Evolutionary conservation across 352 stramenopile genomes (phyloP).

Genomic region (Phytophthora tubulina): DNA sequence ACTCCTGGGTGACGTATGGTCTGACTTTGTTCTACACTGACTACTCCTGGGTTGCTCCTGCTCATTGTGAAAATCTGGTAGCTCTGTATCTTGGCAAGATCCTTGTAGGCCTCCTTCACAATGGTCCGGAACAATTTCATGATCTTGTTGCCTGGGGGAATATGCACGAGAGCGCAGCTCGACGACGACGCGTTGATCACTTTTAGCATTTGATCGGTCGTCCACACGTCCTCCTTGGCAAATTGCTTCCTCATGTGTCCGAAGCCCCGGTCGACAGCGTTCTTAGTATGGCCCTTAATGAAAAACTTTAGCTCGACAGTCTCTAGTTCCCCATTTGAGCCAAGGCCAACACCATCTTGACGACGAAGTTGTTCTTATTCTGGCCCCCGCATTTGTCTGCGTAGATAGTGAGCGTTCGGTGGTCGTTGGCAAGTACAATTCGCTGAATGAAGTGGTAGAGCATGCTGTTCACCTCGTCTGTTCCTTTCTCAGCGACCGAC

Average conservation of each 20-base stretch:
- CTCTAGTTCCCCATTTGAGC: neutral
- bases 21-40: neutral
- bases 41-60: neutral
- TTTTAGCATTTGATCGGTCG: neutral
- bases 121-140: neutral
- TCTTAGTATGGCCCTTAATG: neutral
- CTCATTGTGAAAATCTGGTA: neutral
- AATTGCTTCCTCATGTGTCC: neutral
- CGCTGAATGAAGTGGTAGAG: constrained; percentile 16
- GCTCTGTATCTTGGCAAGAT: neutral
- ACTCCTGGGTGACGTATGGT: no score
- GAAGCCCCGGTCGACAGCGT: neutral
- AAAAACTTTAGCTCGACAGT: neutral
- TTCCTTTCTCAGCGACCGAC: constrained; percentile 5
- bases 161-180: neutral
- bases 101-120: neutral
- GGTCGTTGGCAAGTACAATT: neutral
- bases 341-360: no score
- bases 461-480: constrained; percentile 26
- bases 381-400: constrained; percentile 19
- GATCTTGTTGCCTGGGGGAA: neutral
- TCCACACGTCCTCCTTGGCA: neutral
- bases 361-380: no score
- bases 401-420: constrained; percentile 11
- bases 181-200: neutral